Conservation (phyloP, 805 yeast genomes). For the Starmerella geochares region DNA sequence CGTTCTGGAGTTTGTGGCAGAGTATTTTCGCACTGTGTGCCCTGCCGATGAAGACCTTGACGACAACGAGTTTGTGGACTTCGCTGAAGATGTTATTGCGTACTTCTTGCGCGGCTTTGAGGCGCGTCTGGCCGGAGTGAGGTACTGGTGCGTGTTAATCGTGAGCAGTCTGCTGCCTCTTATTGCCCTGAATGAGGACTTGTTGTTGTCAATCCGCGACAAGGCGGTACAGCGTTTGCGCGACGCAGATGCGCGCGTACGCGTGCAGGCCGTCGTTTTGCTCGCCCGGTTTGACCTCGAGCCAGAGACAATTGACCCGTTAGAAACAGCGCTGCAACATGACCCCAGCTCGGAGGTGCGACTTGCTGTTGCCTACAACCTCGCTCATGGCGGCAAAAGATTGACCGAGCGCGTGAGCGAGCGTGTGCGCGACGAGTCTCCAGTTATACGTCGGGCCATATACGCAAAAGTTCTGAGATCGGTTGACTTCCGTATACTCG, state of each 20-base stretch:
- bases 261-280: slow-evolving; percentile 77
- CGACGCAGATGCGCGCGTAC: slow-evolving; percentile 58
- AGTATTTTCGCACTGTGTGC: slow-evolving; percentile 50
- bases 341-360: slow-evolving; percentile 86
- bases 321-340: slow-evolving; percentile 42
- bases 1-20: slow-evolving; percentile 89
- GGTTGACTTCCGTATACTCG: slow-evolving; percentile 50
- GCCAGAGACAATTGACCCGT: slow-evolving; percentile 30
- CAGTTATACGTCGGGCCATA: slow-evolving; percentile 60
- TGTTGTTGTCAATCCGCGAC: slow-evolving; percentile 53
- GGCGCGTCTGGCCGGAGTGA: slow-evolving; percentile 62
- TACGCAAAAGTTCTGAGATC: slow-evolving; percentile 59
- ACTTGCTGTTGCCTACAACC: slow-evolving; percentile 66
- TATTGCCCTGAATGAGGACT: slow-evolving; percentile 63
- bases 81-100: slow-evolving; percentile 16
- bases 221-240: slow-evolving; percentile 52
- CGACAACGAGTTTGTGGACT: slow-evolving; percentile 9
- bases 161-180: slow-evolving; percentile 62
- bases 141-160: slow-evolving; percentile 71
- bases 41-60: slow-evolving; percentile 60
- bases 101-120: slow-evolving; percentile 60
- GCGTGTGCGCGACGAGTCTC: slow-evolving; percentile 71
- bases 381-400: slow-evolving; percentile 40
- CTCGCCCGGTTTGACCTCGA: slow-evolving; percentile 63
- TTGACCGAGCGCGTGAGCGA: slow-evolving; percentile 40